phyloP scores from a whole-genome alignment of 352 stramenopile genomes.

The Globisporangium recalcitrans region DNA sequence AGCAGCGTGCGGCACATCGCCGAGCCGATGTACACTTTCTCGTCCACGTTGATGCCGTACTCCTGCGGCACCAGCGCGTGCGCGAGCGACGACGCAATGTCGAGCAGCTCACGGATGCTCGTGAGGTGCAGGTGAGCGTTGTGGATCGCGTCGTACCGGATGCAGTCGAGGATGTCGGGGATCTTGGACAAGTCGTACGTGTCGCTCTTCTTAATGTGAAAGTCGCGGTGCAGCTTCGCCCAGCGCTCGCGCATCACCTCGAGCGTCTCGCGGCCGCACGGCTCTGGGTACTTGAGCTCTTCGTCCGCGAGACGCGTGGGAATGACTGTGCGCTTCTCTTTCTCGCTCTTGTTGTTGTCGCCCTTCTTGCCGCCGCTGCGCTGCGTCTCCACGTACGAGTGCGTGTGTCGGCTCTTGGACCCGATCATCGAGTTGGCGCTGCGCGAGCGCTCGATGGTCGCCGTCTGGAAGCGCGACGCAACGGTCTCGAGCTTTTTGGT shows the following conservation, averaged over 20 bases:
- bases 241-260: slow-evolving; percentile 89
- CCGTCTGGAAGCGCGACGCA: slow-evolving; percentile 17
- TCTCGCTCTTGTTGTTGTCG: slow-evolving; percentile 28
- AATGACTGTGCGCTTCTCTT: slow-evolving; percentile 18
- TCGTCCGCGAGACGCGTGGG: slow-evolving; percentile 36
- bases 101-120: slow-evolving; percentile 91
- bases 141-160: slow-evolving; percentile 97
- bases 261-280: slow-evolving; percentile 76
- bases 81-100: slow-evolving; percentile 92
- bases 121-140: slow-evolving; percentile 94
- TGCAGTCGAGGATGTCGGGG: slow-evolving; percentile 98
- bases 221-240: slow-evolving; percentile 93
- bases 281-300: slow-evolving; percentile 70
- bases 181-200: slow-evolving; percentile 96
- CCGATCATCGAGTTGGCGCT: slow-evolving; percentile 57
- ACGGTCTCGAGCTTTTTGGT: slow-evolving; percentile 40
- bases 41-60: slow-evolving; percentile 85
- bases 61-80: slow-evolving; percentile 84
- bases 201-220: slow-evolving; percentile 92
- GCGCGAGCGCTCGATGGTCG: slow-evolving; percentile 52
- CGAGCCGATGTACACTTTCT: slow-evolving; percentile 85
- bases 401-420: slow-evolving; percentile 39
- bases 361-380: slow-evolving; percentile 16
- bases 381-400: slow-evolving; percentile 46
- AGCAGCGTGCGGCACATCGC: slow-evolving; percentile 85